These are phyloP conservation scores for Saksenaea vasiformis DNA, from an alignment of 371 early-diverging fungal species.

Conservation along the genomic window DNA sequence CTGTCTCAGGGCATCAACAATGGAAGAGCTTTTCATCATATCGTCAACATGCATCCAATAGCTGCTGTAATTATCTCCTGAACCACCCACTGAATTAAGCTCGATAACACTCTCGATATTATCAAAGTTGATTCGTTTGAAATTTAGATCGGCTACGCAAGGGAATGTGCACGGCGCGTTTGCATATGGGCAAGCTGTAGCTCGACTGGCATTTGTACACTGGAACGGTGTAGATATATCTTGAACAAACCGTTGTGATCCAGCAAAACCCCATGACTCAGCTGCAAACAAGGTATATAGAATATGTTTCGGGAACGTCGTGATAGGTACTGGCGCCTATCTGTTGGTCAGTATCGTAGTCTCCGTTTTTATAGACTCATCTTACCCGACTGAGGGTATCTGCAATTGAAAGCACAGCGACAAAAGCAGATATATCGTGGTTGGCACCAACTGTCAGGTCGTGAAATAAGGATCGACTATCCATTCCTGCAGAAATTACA, in stretches of 20 bases:
- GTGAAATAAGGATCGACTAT: constrained; percentile 69
- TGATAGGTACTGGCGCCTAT: constrained; percentile 49
- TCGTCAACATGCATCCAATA: constrained; percentile 56
- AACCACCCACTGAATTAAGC: constrained; percentile 48
- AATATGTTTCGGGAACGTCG: constrained; percentile 62
- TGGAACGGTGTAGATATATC: constrained; percentile 62
- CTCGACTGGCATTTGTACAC: constrained; percentile 58
- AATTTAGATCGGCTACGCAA: constrained; percentile 62
- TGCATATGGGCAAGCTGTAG: constrained; percentile 44
- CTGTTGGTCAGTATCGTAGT: not conserved
- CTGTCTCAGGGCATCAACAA: constrained; percentile 18
- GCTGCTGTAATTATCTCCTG: constrained; percentile 17
- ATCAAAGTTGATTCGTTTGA: constrained; percentile 63
- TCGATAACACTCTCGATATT: constrained; percentile 64
- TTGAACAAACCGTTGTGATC: constrained; percentile 80
- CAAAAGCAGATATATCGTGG: constrained; percentile 59
- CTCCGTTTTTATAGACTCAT: not conserved
- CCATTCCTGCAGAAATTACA: constrained; percentile 66
- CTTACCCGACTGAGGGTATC: constrained; percentile 71
- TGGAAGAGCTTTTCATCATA: constrained; percentile 18
- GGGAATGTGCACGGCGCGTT: constrained; percentile 64
- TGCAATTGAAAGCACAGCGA: constrained; percentile 69
- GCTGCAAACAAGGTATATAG: constrained; percentile 74
- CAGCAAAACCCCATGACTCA: constrained; percentile 79
- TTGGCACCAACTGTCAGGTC: constrained; percentile 61